Conservation (phyloP, 768 basidiomycete genomes). For the Hortiboletus flavorubellus region DNA sequence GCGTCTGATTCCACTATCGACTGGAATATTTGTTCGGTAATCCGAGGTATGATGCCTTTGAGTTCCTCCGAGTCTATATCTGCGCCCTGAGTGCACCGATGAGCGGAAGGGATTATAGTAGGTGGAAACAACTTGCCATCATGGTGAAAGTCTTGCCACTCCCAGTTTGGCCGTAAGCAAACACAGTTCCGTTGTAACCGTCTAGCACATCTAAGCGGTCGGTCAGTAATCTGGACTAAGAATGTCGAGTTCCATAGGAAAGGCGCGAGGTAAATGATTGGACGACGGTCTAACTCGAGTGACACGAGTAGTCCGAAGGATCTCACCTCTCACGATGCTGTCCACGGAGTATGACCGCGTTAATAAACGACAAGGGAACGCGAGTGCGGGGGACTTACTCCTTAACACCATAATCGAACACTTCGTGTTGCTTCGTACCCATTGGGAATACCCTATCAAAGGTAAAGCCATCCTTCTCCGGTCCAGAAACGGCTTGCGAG, state of each 20-base stretch:
- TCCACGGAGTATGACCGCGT: conserved; percentile 12
- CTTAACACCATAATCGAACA: conserved; percentile 98
- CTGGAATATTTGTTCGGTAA: conserved; percentile 98
- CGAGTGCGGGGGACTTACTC: conserved; percentile 56
- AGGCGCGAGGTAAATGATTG: neutral
- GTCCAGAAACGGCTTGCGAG: conserved; percentile 64
- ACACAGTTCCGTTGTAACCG: conserved; percentile 97
- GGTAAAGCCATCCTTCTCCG: conserved; percentile 96
- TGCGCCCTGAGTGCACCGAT: conserved; percentile 62
- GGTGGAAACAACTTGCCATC: conserved; percentile 66
- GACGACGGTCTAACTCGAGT: neutral
- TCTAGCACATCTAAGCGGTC: conserved; percentile 80
- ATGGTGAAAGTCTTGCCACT: conserved; percentile 98
- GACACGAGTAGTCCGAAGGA: neutral
- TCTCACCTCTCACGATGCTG: conserved; percentile 86
- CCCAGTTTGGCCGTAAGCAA: conserved; percentile 97
- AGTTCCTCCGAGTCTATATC: conserved; percentile 94
- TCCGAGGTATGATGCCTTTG: conserved; percentile 95
- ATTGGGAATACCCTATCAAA: conserved; percentile 97
- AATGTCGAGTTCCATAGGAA: neutral
- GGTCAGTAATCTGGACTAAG: conserved; percentile 17
- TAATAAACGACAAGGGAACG: conserved; percentile 12
- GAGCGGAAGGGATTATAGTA: conserved; percentile 5
- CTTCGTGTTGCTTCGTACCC: conserved; percentile 84
- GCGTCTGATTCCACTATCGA: conserved; percentile 95